Percentiles rank a stretch among this genome's conserved stretches.
phyloP scores from a whole-genome alignment of 495 filamentous ascomycete species.

The Xanthoparmelia taractica region DNA sequence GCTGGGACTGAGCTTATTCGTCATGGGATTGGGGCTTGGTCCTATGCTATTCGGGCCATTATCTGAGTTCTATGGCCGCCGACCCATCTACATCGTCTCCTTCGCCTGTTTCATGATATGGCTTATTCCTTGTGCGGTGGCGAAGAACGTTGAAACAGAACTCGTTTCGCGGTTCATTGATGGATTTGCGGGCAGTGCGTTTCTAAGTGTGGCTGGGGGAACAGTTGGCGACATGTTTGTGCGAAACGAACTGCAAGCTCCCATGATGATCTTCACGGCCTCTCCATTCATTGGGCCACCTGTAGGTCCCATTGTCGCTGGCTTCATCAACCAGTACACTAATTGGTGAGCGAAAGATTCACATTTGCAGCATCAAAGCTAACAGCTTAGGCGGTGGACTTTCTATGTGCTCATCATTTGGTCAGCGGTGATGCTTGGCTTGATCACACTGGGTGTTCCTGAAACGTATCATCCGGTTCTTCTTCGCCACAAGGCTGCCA shows the following conservation, averaged over 20 bases:
- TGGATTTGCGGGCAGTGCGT: conserved; percentile 78
- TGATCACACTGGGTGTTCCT: conserved; percentile 67
- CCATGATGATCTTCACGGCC: conserved; percentile 77
- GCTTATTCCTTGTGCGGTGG: conserved; percentile 82
- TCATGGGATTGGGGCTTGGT: conserved; percentile 52
- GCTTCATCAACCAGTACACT: conserved; percentile 71
- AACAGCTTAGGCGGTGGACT: conserved; percentile 61
- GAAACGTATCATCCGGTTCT: conserved; percentile 84
- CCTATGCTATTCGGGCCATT: conserved; percentile 52
- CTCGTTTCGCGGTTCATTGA: conserved; percentile 76
- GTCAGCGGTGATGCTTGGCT: conserved; percentile 52
- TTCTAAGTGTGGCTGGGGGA: conserved; percentile 82
- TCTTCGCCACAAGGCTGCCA: conserved; percentile 64
- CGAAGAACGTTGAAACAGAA: conserved; percentile 75
- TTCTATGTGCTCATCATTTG: conserved; percentile 86
- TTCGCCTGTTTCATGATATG: conserved; percentile 76
- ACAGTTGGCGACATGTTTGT: conserved; percentile 80
- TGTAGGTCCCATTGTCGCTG: conserved; percentile 38
- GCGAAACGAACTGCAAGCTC: conserved; percentile 61
- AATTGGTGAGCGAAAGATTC: conserved; percentile 47
- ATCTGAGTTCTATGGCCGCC: conserved; percentile 78
- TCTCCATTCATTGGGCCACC: conserved; percentile 67
- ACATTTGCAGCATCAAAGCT: neutral
- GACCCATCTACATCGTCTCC: conserved; percentile 73
- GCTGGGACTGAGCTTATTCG: conserved; percentile 71